A percentile compares a stretch with the other conserved stretches of the same genome.
Conservation (phyloP, 805 yeast genomes). For the Wickerhamiella parazyma region DNA sequence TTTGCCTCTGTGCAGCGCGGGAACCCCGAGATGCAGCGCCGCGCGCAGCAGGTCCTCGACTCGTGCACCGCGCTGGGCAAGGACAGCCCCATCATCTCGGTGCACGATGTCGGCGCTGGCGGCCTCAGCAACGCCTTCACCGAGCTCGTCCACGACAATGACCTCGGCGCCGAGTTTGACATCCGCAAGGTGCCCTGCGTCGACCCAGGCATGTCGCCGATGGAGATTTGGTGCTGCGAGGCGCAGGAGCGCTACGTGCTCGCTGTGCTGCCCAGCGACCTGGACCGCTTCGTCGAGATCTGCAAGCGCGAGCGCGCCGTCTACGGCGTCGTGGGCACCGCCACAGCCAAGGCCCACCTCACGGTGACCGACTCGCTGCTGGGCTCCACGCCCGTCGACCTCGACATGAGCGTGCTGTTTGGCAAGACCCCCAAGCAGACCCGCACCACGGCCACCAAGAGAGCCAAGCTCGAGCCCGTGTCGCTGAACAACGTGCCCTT, state of each 20-base stretch:
- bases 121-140: constrained; percentile 96
- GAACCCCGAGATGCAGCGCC: constrained; percentile 97
- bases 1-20: constrained; percentile 99
- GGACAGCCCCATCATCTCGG: constrained; percentile 71
- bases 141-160: constrained; percentile 93
- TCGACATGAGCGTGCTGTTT: constrained; percentile 87
- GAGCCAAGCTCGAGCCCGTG: constrained; percentile 32
- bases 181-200: constrained; percentile 77
- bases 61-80: constrained; percentile 77
- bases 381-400: constrained; percentile 78
- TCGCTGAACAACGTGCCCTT: constrained; percentile 26
- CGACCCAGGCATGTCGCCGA: constrained; percentile 98
- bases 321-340: constrained; percentile 88
- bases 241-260: constrained; percentile 96
- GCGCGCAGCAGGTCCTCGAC: constrained; percentile 96
- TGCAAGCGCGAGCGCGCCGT: constrained; percentile 96
- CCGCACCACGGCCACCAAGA: constrained; percentile 51
- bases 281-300: constrained; percentile 56
- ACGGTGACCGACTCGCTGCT: constrained; percentile 66
- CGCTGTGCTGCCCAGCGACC: constrained; percentile 73
- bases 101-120: constrained; percentile 99
- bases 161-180: constrained; percentile 86
- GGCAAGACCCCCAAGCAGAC: constrained; percentile 97
- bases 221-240: constrained; percentile 99
- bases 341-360: constrained; percentile 75